Base-by-base conservation (phyloP, 164 flowering plant genomes). In the Kingdonia uniflora region DNA sequence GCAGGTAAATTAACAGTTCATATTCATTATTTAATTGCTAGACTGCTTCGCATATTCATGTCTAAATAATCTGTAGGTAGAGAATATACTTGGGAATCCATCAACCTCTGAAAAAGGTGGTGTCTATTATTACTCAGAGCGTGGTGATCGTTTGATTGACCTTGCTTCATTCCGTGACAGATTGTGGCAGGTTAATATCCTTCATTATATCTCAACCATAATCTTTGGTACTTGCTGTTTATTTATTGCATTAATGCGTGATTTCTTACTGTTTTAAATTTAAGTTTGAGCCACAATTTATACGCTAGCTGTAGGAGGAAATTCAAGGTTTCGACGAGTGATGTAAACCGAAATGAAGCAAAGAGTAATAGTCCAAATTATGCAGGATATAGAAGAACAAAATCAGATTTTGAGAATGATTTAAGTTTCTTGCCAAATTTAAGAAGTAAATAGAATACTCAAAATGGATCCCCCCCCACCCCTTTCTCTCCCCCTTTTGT, bases 61-160 rank as follows among this genome's bases (percentile, higher is more conserved):
- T 19, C 20, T 16, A 45, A 14, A 5, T 45, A 21, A 45, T 45
- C 5, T 45, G 13, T 60, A 92, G 99, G 80, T 73, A 17, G 95
- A 86, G 49, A 94, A 80, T 22, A 70, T 86, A 71, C 91, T 89
- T 54, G 68, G 74, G 19, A 70, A 76, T 68, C 77, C 95, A 22
- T 53, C 76, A 54, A 68, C 78, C 46, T 72, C 84, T 42, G 87
- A 67, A 42, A 86, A 80, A 63, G 89, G 80, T 60, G 94, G 91
- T 55, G 69, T 88, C 33, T 88, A 92, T 67, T 87, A 80, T 68
- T 80, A 74, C 59, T 85, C 97, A 20, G 97, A 89, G 64, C 85
- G 99, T 29, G 99, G 95, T 43, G 99, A 94, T 49, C 95, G 95
- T 19, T 64, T 94, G 50, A 80, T 94, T 63, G 91, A 94, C 57